These are phyloP conservation scores for Dactylellina cionopaga DNA, from an alignment of 2,329 filamentous ascomycete species.

Conservation along the genomic window DNA sequence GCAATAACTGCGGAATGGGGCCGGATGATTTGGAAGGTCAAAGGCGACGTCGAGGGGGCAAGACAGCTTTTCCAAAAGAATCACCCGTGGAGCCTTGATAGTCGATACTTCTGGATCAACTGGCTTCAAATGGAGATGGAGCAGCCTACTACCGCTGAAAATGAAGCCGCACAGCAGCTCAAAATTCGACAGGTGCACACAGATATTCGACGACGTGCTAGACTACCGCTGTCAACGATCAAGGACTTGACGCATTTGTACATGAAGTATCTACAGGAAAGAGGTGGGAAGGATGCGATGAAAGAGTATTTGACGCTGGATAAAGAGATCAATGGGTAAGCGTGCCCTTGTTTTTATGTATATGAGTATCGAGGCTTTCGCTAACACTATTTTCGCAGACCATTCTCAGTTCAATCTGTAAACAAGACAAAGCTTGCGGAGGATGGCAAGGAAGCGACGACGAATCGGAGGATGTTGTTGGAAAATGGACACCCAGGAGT, in stretches of 20 bases:
- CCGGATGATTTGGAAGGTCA: slow-evolving; percentile 83
- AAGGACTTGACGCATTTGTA: slow-evolving; percentile 81
- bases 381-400: slow-evolving; percentile 59
- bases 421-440: slow-evolving; percentile 59
- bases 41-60: slow-evolving; percentile 81
- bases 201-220: slow-evolving; percentile 77
- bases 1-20: slow-evolving; percentile 90
- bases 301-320: slow-evolving; percentile 86
- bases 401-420: slow-evolving; percentile 62
- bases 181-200: slow-evolving; percentile 84
- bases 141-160: slow-evolving; percentile 75
- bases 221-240: slow-evolving; percentile 73
- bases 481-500: slow-evolving; percentile 63
- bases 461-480: slow-evolving; percentile 59
- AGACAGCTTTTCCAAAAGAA: slow-evolving; percentile 85
- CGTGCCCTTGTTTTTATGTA: no score
- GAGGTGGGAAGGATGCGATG: slow-evolving; percentile 83
- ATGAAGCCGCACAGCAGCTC: slow-evolving; percentile 73
- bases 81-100: slow-evolving; percentile 83
- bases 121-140: slow-evolving; percentile 90
- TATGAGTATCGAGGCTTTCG: no score
- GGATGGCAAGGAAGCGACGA: slow-evolving; percentile 60
- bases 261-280: slow-evolving; percentile 82
- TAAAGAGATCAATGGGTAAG: slow-evolving; percentile 84
- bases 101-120: slow-evolving; percentile 85